Evolutionary conservation across 768 basidiomycete genomes (phyloP), one percentile per base, ranked within the genome.

Genomic region (Pisolithus microcarpus): DNA sequence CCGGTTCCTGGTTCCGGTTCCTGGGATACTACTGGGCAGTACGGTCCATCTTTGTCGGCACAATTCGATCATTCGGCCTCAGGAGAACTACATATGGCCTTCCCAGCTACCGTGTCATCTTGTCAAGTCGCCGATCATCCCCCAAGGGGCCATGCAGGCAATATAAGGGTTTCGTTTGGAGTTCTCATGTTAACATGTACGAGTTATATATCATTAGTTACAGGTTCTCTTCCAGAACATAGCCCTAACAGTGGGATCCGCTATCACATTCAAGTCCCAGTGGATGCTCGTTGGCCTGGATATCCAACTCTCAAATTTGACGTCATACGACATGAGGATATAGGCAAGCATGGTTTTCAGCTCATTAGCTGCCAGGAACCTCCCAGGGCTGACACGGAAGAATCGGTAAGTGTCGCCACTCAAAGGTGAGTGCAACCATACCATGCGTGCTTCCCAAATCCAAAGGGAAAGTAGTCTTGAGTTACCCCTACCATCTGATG

Each of bases 311-410:
- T 5, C 40, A 30, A 61, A 19, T 23, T 58, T 56, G 28, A 61
- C 3, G 8, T 61, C 59, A 30, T 61, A 61, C 5, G 54, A 39
- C 0, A 46, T 3, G 16, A 61, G 38, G 15, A 73, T 46, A 47
- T 72, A 59, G 8, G 69, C 58, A 48, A 73, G 59, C 58, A 73
- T 66, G 8, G 66, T 60, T 49, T 76, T 74, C 23, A 72, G 56
- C 43, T 69, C 69, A 46, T 61, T 66, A 3, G 68, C 65, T 2
- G 72, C 72, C 46, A 75, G 69, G 58, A 73, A 73, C 7, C 75
- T 64, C 1, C 74, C 75, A 28, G 75, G 72, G 46, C 70, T 62
- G 26, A 15, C 7, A 7, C 10, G 40, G 11, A 7, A 21, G n/a
- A n/a, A n/a, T n/a, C n/a, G n/a, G n/a, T n/a, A n/a, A n/a, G n/a